Evolutionary conservation across 2,329 filamentous ascomycete genomes (phyloP), one percentile per base, ranked within the genome.

Genomic region (Aspergillus proliferans): DNA sequence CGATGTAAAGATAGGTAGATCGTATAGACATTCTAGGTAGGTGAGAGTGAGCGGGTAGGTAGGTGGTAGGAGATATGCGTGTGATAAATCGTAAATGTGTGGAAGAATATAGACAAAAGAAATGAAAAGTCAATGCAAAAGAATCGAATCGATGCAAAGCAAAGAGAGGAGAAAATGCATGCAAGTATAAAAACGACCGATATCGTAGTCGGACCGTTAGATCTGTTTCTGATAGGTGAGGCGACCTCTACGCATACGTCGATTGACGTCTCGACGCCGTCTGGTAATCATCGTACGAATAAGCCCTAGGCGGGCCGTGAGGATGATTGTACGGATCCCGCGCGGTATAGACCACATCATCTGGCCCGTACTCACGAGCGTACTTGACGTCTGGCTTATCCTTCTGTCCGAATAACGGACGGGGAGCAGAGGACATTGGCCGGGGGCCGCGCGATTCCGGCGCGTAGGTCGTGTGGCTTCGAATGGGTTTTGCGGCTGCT

Each of bases 381-480:
- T 60, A 65, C 43, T 57, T 65, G 33, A 61, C n/a, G 12, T 68
- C 64, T 21, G 26, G 9, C 59, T 58, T 9, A 58, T 54, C n/a
- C 58, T 59, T 14, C 49, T 65, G 60, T 2, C 52, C 53, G 42
- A 58, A 56, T 6, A 56, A 43, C 21, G 47, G 46, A 26, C 57
- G 55, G 14, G 49, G 45, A 18, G 51, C 48, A 10, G 49, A 38
- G 4, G 34, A 36, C 15, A n/a, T 18, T 36, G 34, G 34, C 34
- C 38, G 38, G 8, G 38, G 19, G 7, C 15, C 18, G 7, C 15
- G 19, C 8, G 38, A 40, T 21, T 40, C 38, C 3, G 38, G 38
- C 21, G 53, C 40, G 26, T 67, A 60, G 45, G 55, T 54, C 2
- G 61, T 68, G 24, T 47, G 62, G 40, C 65, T 64, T 21, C 66